phyloP scores from a whole-genome alignment of 2,329 filamentous ascomycete genomes.

The Fusarium mexicanum region DNA sequence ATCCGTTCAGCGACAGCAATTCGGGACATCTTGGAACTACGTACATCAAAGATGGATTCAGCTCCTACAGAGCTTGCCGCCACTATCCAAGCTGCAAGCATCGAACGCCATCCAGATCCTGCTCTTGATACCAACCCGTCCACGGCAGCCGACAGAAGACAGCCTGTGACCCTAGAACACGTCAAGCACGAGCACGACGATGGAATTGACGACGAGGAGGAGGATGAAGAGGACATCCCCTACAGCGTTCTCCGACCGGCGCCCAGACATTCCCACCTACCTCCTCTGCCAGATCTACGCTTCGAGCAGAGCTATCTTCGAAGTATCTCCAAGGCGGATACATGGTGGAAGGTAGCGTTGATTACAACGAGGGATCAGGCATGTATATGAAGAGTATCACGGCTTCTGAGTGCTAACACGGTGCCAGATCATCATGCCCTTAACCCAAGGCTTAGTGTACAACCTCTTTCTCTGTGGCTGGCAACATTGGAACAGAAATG shows the following conservation, averaged over 20 bases:
- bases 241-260: conserved; percentile 69
- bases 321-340: conserved; percentile 82
- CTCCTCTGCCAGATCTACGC: conserved; percentile 84
- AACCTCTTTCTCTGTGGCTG: conserved; percentile 86
- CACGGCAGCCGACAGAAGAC: conserved; percentile 72
- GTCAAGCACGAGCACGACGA: conserved; percentile 37
- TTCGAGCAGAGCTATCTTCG: conserved; percentile 99
- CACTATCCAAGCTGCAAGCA: conserved; percentile 81
- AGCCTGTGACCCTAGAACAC: conserved; percentile 42
- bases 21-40: neutral
- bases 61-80: conserved; percentile 76
- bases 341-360: conserved; percentile 80
- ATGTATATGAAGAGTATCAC: conserved; percentile 32
- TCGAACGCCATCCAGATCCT: conserved; percentile 77
- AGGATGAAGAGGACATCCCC: conserved; percentile 70
- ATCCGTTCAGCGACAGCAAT: neutral
- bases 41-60: conserved; percentile 58
- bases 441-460: conserved; percentile 90
- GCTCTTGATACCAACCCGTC: conserved; percentile 82
- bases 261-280: conserved; percentile 58
- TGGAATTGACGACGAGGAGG: conserved; percentile 55
- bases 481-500: conserved; percentile 87
- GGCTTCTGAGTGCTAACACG: neutral
- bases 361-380: conserved; percentile 93
- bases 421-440: conserved; percentile 79